Conservation (phyloP, 2,329 filamentous ascomycete genomes). For the Epichloe typhina region DNA sequence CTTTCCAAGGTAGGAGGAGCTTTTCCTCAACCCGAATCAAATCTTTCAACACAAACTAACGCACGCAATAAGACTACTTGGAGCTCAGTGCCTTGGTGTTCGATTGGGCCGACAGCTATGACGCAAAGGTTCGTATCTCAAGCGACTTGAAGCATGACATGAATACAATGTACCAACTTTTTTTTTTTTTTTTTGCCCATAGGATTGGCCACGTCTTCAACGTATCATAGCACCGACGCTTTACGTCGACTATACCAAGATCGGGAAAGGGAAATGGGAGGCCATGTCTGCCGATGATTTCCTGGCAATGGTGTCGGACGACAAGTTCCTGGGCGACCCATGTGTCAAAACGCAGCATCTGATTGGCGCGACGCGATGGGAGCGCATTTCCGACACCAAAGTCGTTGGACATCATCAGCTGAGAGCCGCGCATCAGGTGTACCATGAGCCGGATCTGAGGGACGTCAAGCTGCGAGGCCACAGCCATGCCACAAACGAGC, state of each 20-base stretch:
- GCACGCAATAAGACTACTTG: too few relatives aligned
- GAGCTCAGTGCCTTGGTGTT: conserved; percentile 15
- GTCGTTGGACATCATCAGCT: conserved; percentile 43
- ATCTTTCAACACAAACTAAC: too few relatives aligned
- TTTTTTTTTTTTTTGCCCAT: too few relatives aligned
- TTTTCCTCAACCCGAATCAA: too few relatives aligned
- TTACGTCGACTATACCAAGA: conserved; percentile 21
- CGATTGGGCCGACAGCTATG: conserved; percentile 52
- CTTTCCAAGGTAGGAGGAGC: too few relatives aligned
- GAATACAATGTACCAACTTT: too few relatives aligned
- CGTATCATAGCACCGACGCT: conserved; percentile 39
- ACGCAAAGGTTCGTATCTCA: conserved; percentile 33
- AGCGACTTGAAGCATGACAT: too few relatives aligned
- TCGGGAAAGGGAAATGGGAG: conserved; percentile 39
- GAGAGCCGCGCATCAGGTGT: conserved; percentile 43
- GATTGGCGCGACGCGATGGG: conserved; percentile 38
- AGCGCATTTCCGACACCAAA: conserved; percentile 31
- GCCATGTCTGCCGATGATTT: conserved; percentile 41
- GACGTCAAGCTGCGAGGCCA: conserved; percentile 40
- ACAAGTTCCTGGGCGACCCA: conserved; percentile 38
- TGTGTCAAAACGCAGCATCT: conserved; percentile 44
- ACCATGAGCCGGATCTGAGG: conserved; percentile 32
- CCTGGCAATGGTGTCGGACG: conserved; percentile 36
- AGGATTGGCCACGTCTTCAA: conserved; percentile 41
- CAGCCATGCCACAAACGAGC: conserved; percentile 38